Base-by-base conservation (phyloP, 305 asterid species). In the Coffea humblotiana region DNA sequence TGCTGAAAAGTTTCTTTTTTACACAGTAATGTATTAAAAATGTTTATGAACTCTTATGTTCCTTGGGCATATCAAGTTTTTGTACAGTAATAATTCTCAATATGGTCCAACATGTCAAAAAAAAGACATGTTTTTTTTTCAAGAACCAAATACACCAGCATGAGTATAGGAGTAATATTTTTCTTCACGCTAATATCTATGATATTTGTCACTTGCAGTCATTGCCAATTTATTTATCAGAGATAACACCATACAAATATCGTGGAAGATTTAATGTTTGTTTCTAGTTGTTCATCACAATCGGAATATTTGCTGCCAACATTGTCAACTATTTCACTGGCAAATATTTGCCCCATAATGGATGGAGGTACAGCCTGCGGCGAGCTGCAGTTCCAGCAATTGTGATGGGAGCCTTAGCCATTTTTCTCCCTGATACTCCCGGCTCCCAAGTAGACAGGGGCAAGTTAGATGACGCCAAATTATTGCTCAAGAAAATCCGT, bases 161-260 rank as follows among this genome's bases (percentile, higher is more conserved):
- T 40, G 43, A 40, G 6, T 40, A 40, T 40, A 40, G 43, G 43
- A 40, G 43, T 40, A 40, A 40, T 40, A 2, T 40, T 40, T 40
- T 40, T 3, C 6, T 40, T 40, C 43, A 40, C 43, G 43, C 43
- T 3, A 40, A 40, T 40, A 5, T 40, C 2, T 40, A 40, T 43
- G 58, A 13, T 25, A 21, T 48, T 23, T 72, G 5, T 3, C 29
- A 19, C 0, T 73, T 79, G 70, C 85, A 86, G 84, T 81, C 90
- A 0, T 89, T 82, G 73, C 90, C 90, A 0, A 37, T 87, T 6
- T 87, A 80, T 76, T 61, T 87, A 40, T 87, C 90, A 0, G 90
- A 87, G 77, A 78, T 87, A 1, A 82, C 89, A 15, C 90, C 90
- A 6, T 76, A 78, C 10, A 81, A 72, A 35, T 71, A 74, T 67